Evolutionary conservation across 169 alveolate genomes (phyloP), one percentile per base, ranked within the genome.

Genomic region (Plasmodium cynomolgi): DNA sequence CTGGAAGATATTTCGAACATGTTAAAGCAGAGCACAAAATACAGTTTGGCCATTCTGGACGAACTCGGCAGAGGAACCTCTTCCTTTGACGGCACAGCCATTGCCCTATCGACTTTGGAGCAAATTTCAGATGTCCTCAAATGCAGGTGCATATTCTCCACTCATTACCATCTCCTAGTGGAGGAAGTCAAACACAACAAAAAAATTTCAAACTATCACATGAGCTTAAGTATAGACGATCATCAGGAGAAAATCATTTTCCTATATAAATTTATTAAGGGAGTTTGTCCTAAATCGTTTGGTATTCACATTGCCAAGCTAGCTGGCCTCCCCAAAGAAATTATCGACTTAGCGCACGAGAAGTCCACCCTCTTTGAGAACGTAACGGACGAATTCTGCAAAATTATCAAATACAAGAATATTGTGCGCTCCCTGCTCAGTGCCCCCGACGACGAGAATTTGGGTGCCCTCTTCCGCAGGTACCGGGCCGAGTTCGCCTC

Each of bases 31-130:
- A 97, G 96, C 37, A 94, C 99, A 0, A 72, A 91, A 26, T 96
- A 98, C 85, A 99, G 99, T 8, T 96, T 99, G 62, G 99, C 99
- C 9, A 96, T 99, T 41, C 97, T 99, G 91, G 99, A 99, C 95
- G 99, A 99, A 94, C 97, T 99, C 80, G 99, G 99, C 0, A 97
- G 99, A 92, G 99, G 99, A 37, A 99, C 99, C 0, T 98, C 99
- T 2, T 99, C 99, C 20, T 98, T 97, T 93, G 99, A 99, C 95
- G 99, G 99, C 7, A 98, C 99, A 20, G 99, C 99, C 17, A 98
- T 99, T 11, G 99, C 99, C 3, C 96, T 97, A 47, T 98, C 99
- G 8, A 97, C 99, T 23, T 95, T 99, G 41, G 98, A 97, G 71
- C 97, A 98, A 93, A 92, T 99, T 54, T 96, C 98, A 4, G 93